Evolutionary conservation across 163 green algal genomes (phyloP), one percentile per base, ranked within the genome.

Genomic region (Chlorella variabilis): DNA sequence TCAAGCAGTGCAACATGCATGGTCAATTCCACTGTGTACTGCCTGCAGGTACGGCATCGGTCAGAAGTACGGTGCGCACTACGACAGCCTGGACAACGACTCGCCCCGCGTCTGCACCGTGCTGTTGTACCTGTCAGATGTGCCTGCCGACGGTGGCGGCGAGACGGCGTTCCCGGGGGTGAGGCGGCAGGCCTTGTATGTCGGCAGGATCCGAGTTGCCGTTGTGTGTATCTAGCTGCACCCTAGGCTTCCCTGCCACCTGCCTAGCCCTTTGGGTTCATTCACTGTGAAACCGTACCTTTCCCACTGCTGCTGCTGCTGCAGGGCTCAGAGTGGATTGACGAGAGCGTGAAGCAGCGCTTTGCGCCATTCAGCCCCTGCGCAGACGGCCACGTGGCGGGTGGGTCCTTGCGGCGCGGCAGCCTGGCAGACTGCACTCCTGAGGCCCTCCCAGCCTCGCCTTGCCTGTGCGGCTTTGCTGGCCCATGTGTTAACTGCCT

Each of bases 141-240:
- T 25, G 82, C 86, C 62, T 59, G 90, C 0, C n/a, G 78, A 89
- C 6, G 74, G 83, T 83, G 93, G 94, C 34, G 94, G 93, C 25
- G 94, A 97, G 85, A 97, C 94, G 0, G 93, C 91, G 3, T 97
- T 97, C 78, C 89, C 90, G 4, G n/a, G 90, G 78, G 85, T 87
- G 68, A 48, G 71, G 11, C n/a, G 1, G 25, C 36, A 0, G 1
- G 23, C 13, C 7, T 17, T 5, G 25, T 56, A 1, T 45, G 45
- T 27, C 38, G 23, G 25, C 23, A 61, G 68, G 17, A 18, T 20
- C 9, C 54, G n/a, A n/a, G n/a, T n/a, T n/a, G n/a, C n/a, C n/a
- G n/a, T n/a, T n/a, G n/a, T n/a, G n/a, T n/a, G n/a, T n/a, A n/a
- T n/a, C n/a, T n/a, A n/a, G n/a, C n/a, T n/a, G n/a, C n/a, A n/a